Evolutionary conservation across 805 yeast species (phyloP), one percentile per base, ranked within the genome.

Genomic region (Tanozyma kutaoensis): DNA sequence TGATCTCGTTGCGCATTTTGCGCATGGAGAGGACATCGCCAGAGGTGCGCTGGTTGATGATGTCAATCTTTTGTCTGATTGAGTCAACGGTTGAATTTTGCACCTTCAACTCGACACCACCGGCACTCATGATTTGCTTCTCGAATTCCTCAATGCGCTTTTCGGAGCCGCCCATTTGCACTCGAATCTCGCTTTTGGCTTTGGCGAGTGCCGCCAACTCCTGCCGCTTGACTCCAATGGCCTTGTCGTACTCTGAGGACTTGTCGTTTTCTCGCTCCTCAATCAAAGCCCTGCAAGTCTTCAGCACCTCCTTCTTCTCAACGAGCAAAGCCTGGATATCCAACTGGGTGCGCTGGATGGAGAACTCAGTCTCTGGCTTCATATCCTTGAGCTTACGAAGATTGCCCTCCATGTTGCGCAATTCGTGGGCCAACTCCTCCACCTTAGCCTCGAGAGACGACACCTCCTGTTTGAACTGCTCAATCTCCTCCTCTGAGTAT

Each of bases 1-100:
- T 66, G 20, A 73, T 46, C 28, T 78, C 85, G 42, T 69, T 77
- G 37, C 68, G 72, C 4, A 74, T 51, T 47, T 80, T 82, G 27
- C 72, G 65, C 21, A 66, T 46, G 18, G 71, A 55, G 30, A 74
- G 50, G 29, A 61, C 67, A 30, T 72, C 80, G 17, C 65, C 66
- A 4, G 75, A 61, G 10, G 72, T 60, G 39, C 71, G 72, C 24
- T 69, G 69, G 20, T 53, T 57, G 10, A 72, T 47, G 12, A 76
- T 66, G 28, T 74, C 80, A 16, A 79, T 66, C 40, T 71, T 68
- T 39, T 78, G 80, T 23, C 61, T 58, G 19, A 78, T 58, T 2
- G 93, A 77, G 39, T 74, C 85, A 7, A 91, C 95, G 42, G 73
- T 78, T 1, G 93, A 69, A 34, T 72, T 77, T 41, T 85, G 95